Evolutionary conservation across 2,329 filamentous ascomycete species (phyloP).

Genomic region (Fusarium oligoseptatum): DNA sequence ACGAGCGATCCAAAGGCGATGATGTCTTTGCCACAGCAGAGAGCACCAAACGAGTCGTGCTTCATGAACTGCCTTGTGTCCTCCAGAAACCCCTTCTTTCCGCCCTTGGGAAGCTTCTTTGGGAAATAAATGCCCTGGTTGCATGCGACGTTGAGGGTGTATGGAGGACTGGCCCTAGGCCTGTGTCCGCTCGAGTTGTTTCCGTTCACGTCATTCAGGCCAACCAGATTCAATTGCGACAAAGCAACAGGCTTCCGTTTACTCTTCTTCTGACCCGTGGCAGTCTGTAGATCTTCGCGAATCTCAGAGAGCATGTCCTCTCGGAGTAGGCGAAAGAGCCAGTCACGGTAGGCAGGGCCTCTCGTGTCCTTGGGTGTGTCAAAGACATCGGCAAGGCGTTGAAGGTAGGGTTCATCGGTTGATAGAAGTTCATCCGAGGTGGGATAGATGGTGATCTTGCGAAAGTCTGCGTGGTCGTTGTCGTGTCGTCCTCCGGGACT

Average conservation of each 20-base stretch:
- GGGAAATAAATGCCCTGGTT: conserved; percentile 62
- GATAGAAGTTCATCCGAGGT: conserved; percentile 74
- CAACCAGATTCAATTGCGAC: conserved; percentile 52
- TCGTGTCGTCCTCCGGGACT: conserved; percentile 77
- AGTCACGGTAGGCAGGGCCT: conserved; percentile 70
- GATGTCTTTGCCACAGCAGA: conserved; percentile 65
- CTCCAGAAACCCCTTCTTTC: conserved; percentile 59
- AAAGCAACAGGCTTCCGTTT: conserved; percentile 57
- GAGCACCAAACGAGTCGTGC: conserved; percentile 72
- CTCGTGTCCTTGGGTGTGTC: conserved; percentile 55
- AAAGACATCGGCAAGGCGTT: conserved; percentile 63
- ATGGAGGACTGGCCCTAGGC: conserved; percentile 40
- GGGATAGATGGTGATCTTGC: conserved; percentile 73
- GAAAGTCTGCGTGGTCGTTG: conserved; percentile 76
- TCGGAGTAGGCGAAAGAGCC: conserved; percentile 77
- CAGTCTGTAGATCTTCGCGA: conserved; percentile 69
- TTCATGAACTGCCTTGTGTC: conserved; percentile 66
- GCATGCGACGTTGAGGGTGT: conserved; percentile 56
- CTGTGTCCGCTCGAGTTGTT: conserved; percentile 8
- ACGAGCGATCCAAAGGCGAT: conserved; percentile 72
- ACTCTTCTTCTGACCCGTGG: conserved; percentile 62
- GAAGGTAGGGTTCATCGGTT: conserved; percentile 66
- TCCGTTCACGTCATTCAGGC: conserved; percentile 53
- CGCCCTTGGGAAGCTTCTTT: conserved; percentile 37
- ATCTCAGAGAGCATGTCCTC: conserved; percentile 80